Base-by-base conservation (phyloP, 768 basidiomycete species). In the Chlorophyllum brunneum region DNA sequence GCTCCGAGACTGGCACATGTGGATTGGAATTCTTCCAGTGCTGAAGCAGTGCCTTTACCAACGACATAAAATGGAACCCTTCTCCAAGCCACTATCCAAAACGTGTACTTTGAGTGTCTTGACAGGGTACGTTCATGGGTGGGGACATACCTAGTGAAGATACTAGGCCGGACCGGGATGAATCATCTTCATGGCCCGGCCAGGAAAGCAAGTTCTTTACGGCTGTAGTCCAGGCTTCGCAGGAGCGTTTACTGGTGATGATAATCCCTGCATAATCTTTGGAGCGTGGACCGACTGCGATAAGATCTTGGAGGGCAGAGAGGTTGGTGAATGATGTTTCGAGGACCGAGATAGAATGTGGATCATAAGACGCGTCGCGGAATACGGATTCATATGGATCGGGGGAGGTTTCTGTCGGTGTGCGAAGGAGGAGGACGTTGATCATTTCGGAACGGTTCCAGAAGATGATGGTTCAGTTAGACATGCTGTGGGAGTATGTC, bases 61-160 rank as follows among this genome's bases (percentile, higher is more conserved):
- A 94, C 88, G 24, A 80, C 86, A 57, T 91, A 93, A 69, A 93
- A 92, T 3, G 88, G 85, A 2, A 80, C 64, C 2, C 63, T 54
- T 1, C 66, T 64, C 89, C 88, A 90, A 40, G 65, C 66, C 29
- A 56, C 71, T 76, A 52, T 13, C 50, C 29, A 13, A 9, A 2
- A 24, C 33, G 11, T 34, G 9, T 22, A n/a, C 36, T 33, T 27
- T 48, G 41, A 51, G 39, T 48, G 22, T 15, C 31, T 48, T 43
- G 34, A 31, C 6, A 8, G 22, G n/a, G 38, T 7, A 11, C 20
- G 16, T 22, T 36, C 15, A 31, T n/a, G 29, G 46, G 16, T 47
- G 22, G 33, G 22, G 38, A 61, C 59, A 46, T 36, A 65, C 63
- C 60, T 63, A 62, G 43, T 16, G 51, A 46, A 20, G 44, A 44